Conservation (phyloP, 345 rosid genomes). For the Psidium guajava region DNA sequence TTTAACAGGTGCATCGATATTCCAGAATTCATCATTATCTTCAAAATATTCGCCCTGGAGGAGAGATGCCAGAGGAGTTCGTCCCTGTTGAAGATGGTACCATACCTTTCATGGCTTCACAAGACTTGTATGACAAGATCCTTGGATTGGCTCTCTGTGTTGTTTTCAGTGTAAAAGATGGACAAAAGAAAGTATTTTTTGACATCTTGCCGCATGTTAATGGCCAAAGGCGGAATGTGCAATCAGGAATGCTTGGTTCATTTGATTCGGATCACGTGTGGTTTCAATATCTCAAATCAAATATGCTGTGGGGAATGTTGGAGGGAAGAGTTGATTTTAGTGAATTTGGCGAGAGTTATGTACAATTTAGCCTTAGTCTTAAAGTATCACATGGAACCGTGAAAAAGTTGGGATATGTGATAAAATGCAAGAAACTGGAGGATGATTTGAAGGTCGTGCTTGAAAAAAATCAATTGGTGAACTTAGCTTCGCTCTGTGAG, state of each 20-base stretch:
- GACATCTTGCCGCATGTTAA: background rate
- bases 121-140: background rate
- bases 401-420: background rate
- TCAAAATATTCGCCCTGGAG: no score
- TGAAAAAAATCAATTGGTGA: background rate
- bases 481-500: fast-evolving
- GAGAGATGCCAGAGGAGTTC: background rate
- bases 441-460: background rate
- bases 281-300: background rate
- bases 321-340: background rate
- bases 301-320: background rate
- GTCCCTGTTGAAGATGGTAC: background rate
- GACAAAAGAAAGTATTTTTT: background rate
- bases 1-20: no score
- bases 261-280: background rate
- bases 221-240: background rate
- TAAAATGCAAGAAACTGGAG: fast-evolving
- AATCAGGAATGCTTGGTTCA: background rate
- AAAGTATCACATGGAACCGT: background rate
- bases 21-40: no score
- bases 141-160: background rate
- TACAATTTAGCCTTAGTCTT: no score
- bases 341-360: no score
- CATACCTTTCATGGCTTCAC: background rate
- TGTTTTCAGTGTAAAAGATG: background rate